phyloP scores from a whole-genome alignment of 331 rosid genomes.

The Malus hybrid region DNA sequence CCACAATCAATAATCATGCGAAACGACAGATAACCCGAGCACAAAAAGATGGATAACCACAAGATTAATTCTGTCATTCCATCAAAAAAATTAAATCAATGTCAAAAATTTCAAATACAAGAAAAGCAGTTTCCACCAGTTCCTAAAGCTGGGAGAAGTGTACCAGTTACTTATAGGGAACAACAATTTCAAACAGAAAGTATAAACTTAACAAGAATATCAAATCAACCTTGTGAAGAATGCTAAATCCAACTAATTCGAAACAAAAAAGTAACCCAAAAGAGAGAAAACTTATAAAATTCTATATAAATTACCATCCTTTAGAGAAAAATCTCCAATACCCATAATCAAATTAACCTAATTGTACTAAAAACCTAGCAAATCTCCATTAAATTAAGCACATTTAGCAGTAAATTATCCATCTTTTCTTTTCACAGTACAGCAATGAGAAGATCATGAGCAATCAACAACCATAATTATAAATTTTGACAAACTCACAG shows the following conservation, averaged over 20 bases:
- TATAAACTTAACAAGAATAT: neutral
- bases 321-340: neutral
- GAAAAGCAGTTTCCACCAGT: neutral
- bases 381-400: neutral
- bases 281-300: neutral
- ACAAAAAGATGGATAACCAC: neutral
- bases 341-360: slow-evolving; percentile 4
- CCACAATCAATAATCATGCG: slow-evolving; percentile 18
- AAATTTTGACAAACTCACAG: neutral
- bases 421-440: neutral
- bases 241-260: neutral
- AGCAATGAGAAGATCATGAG: neutral
- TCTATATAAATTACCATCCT: neutral
- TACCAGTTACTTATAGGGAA: neutral
- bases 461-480: neutral
- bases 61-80: neutral
- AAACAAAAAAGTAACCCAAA: neutral
- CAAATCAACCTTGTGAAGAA: neutral
- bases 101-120: neutral
- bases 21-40: neutral
- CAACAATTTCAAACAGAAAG: neutral
- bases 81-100: neutral
- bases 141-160: neutral
- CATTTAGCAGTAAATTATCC: neutral
- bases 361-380: no score